phyloP scores from a whole-genome alignment of 768 basidiomycete species.

The Serendipita indica region DNA sequence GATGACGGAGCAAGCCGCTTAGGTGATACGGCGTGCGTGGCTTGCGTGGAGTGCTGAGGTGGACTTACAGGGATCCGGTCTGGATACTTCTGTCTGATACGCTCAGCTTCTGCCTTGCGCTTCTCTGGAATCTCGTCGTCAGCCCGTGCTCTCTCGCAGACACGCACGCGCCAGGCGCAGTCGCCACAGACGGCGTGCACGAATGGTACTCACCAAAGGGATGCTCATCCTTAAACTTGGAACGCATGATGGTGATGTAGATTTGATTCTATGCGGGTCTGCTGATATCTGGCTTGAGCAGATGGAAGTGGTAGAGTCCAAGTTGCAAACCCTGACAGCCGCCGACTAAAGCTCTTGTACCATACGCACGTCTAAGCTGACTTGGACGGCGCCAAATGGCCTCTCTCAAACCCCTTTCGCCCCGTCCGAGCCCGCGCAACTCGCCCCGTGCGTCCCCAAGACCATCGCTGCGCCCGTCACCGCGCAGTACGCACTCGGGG shows the following conservation, averaged over 20 bases:
- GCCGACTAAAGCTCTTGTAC: conserved; percentile 3
- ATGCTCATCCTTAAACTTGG: conserved; percentile 98
- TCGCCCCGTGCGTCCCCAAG: background rate
- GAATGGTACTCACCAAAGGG: conserved; percentile 64
- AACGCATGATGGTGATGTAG: conserved; percentile 55
- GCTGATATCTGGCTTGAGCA: background rate
- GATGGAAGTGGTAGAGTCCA: background rate
- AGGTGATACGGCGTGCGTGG: conserved; percentile 10
- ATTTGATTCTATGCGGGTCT: background rate
- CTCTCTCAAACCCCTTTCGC: background rate
- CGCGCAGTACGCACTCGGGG: background rate
- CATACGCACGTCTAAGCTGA: background rate
- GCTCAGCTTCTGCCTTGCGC: conserved; percentile 97
- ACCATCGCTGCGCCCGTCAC: background rate
- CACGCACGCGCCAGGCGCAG: background rate
- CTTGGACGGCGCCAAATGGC: background rate
- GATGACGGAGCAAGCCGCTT: background rate
- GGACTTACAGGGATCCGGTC: conserved; percentile 88
- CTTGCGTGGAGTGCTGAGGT: conserved; percentile 14
- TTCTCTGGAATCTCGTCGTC: conserved; percentile 48
- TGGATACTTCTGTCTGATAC: conserved; percentile 95
- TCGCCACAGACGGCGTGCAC: conserved; percentile 18
- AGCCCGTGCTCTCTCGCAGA: background rate
- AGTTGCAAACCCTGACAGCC: background rate
- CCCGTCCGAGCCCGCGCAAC: background rate